phyloP scores from a whole-genome alignment of 768 basidiomycete genomes.

The Steccherinum ochraceum region DNA sequence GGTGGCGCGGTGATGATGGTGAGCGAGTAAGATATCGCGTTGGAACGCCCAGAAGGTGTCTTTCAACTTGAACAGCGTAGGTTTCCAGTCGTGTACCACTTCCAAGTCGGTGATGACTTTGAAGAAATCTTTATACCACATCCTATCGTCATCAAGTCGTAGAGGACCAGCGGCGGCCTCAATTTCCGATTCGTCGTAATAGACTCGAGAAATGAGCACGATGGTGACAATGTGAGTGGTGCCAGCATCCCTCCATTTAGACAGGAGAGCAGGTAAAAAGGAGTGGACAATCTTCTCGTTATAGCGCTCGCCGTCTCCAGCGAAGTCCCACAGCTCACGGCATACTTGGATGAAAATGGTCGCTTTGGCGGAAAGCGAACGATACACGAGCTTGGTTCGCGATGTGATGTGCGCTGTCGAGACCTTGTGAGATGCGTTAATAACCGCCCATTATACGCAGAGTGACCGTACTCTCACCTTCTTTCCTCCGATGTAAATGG shows the following conservation, averaged over 20 bases:
- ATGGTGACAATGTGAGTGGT: constrained; percentile 94
- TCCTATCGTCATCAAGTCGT: constrained; percentile 63
- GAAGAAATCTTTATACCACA: constrained; percentile 94
- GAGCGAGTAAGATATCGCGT: constrained; percentile 82
- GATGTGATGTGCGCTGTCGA: constrained; percentile 75
- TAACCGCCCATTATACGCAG: no score
- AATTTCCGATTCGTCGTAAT: constrained; percentile 76
- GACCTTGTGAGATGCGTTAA: constrained; percentile 49
- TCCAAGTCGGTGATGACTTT: constrained; percentile 94
- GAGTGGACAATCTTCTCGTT: constrained; percentile 98
- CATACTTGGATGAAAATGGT: constrained; percentile 97
- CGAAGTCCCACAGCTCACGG: constrained; percentile 93
- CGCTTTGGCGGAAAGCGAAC: constrained; percentile 85
- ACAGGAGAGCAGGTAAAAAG: constrained; percentile 85
- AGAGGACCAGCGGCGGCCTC: constrained; percentile 81
- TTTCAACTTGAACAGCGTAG: constrained; percentile 80
- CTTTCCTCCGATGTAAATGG: constrained; percentile 64
- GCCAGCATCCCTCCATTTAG: constrained; percentile 74
- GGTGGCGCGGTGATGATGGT: constrained; percentile 75
- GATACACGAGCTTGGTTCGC: constrained; percentile 81
- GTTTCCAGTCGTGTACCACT: constrained; percentile 81
- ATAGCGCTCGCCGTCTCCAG: constrained; percentile 92
- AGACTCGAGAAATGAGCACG: constrained; percentile 89
- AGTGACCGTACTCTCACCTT: constrained; percentile 40
- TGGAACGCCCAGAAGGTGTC: constrained; percentile 89